Conservation (phyloP, 768 basidiomycete genomes). For the Macrolepiota dolichaula region DNA sequence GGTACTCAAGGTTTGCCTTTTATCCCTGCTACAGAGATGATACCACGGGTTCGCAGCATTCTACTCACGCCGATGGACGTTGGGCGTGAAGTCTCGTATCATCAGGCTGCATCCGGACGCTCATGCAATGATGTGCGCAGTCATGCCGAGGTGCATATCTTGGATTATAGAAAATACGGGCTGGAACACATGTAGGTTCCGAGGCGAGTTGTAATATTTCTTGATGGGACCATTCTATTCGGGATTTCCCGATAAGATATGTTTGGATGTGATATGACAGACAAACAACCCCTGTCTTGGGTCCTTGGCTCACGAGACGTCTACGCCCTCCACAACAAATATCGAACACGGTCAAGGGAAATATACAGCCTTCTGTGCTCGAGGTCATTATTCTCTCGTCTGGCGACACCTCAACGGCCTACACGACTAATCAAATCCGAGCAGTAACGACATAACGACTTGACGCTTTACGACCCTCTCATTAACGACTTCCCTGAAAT, state of each 20-base stretch:
- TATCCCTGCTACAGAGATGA: too few relatives aligned
- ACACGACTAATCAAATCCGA: not conserved
- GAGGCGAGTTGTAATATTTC: too few relatives aligned
- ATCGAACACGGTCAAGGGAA: slow-evolving; percentile 1
- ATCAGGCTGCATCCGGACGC: too few relatives aligned
- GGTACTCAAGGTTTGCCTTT: too few relatives aligned
- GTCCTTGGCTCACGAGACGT: not conserved
- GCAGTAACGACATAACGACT: slow-evolving; percentile 10
- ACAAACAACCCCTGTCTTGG: slow-evolving; percentile 1
- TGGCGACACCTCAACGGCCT: slow-evolving; percentile 1
- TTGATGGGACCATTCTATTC: too few relatives aligned
- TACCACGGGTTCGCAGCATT: too few relatives aligned
- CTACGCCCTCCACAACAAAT: not conserved
- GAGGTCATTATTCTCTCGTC: slow-evolving; percentile 8
- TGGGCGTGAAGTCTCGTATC: too few relatives aligned
- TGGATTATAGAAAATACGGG: too few relatives aligned
- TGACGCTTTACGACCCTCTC: slow-evolving; percentile 7
- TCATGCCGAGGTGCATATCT: too few relatives aligned
- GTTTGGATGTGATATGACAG: not conserved
- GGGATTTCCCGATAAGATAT: not conserved
- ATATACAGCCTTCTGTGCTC: slow-evolving; percentile 5
- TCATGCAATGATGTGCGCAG: too few relatives aligned
- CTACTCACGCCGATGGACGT: too few relatives aligned
- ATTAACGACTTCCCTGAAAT: slow-evolving; percentile 6
- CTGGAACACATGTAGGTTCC: too few relatives aligned